Evolutionary conservation across 139 green algal species (phyloP), one percentile per base, ranked within the genome.

Genomic region (Spirogloea muscicola): DNA sequence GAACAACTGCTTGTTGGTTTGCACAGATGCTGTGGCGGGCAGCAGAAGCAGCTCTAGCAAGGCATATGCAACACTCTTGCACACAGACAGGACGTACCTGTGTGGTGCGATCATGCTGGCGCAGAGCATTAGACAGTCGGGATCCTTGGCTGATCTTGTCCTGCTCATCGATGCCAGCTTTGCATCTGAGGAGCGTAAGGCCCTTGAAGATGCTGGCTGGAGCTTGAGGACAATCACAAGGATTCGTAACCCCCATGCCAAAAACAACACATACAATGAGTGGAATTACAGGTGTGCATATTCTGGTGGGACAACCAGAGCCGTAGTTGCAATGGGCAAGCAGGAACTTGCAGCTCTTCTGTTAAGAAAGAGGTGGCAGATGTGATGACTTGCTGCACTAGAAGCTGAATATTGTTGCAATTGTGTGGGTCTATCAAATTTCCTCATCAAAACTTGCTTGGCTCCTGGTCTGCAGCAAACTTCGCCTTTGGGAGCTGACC

Each of bases 251-350:
- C 57, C 57, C 5, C 33, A 65, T 16, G 57, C 25, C 25, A 65
- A 34, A 29, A 36, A 65, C 9, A 21, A 29, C 7, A 27, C 57
- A 13, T 65, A 65, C 25, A 65, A 65, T 16, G 25, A 65, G 16
- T 65, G 57, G 57, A 65, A 65, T 34, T 65, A 65, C 57, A 65
- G 57, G 57, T 65, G n/a, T n/a, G n/a, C n/a, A n/a, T n/a, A n/a
- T n/a, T n/a, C n/a, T n/a, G n/a, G n/a, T n/a, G n/a, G n/a, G n/a
- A n/a, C n/a, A n/a, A n/a, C n/a, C n/a, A n/a, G n/a, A n/a, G n/a
- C n/a, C n/a, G n/a, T n/a, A n/a, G n/a, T n/a, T n/a, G n/a, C n/a
- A n/a, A n/a, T n/a, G n/a, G n/a, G n/a, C n/a, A n/a, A n/a, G n/a
- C n/a, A n/a, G n/a, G n/a, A n/a, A n/a, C n/a, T n/a, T n/a, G n/a